Percentiles rank a stretch among this genome's conserved stretches.
Conservation (phyloP, 1,284 basidiomycete species). For the Malassezia vespertilionis region DNA sequence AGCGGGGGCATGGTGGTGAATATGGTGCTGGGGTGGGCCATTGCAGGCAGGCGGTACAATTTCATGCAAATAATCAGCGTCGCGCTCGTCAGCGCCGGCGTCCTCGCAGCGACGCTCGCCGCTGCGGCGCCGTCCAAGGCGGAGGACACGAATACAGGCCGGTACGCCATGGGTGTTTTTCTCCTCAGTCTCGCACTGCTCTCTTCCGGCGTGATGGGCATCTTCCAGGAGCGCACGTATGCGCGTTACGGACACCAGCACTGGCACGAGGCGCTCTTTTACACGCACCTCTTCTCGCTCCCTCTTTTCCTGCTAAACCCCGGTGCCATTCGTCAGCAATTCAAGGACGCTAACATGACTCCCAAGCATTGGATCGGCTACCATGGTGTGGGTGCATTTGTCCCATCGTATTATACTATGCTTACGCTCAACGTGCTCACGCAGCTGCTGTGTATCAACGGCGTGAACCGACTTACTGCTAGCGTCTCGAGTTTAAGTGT, state of each 20-base stretch:
- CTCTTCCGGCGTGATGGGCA: conserved; percentile 68
- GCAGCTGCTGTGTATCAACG: conserved; percentile 76
- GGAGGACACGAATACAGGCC: conserved; percentile 17
- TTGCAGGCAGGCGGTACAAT: conserved; percentile 51
- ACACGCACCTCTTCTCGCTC: conserved; percentile 58
- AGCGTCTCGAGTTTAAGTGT: conserved; percentile 68
- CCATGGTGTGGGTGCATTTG: conserved; percentile 23
- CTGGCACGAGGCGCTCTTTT: conserved; percentile 89
- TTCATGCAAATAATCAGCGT: conserved; percentile 54
- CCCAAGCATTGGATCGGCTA: conserved; percentile 27
- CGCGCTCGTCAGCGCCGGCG: conserved; percentile 66
- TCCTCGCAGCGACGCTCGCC: conserved; percentile 67
- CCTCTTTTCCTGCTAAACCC: conserved; percentile 55
- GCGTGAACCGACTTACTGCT: conserved; percentile 71
- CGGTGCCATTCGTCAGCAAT: conserved; percentile 13
- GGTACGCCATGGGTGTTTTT: conserved; percentile 63
- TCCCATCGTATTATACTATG: conserved; percentile 60
- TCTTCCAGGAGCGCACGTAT: conserved; percentile 76
- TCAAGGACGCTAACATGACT: conserved; percentile 24
- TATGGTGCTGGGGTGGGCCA: conserved; percentile 61
- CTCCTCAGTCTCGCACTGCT: conserved; percentile 67
- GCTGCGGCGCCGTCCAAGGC: conserved; percentile 3
- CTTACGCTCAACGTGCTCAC: conserved; percentile 66
- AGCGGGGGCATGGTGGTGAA: conserved; percentile 77
- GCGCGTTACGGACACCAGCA: conserved; percentile 56